phyloP scores from a whole-genome alignment of 768 basidiomycete species.

The Gloeophyllum trabeum region DNA sequence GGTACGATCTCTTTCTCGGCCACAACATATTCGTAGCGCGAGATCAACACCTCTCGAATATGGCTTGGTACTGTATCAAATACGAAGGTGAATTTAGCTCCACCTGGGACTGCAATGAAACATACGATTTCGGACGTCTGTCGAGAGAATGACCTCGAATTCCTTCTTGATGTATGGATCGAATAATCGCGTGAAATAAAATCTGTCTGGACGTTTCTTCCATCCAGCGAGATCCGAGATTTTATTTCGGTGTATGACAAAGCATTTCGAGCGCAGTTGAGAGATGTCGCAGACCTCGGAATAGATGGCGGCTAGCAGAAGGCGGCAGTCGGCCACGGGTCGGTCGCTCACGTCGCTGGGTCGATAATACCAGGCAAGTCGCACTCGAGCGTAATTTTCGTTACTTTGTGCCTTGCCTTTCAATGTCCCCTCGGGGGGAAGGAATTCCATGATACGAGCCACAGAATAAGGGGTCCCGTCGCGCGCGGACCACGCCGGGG shows the following conservation, averaged over 20 bases:
- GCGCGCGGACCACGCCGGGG: conserved; percentile 83
- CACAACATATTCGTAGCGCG: conserved; percentile 90
- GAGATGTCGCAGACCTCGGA: conserved; percentile 93
- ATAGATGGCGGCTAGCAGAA: conserved; percentile 92
- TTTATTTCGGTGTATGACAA: conserved; percentile 91
- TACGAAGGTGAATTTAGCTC: background rate
- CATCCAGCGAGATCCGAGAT: conserved; percentile 87
- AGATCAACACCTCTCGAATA: conserved; percentile 65
- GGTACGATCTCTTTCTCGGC: conserved; percentile 90
- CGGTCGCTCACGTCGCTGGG: conserved; percentile 93
- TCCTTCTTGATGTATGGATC: conserved; percentile 98
- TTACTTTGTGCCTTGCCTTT: conserved; percentile 58
- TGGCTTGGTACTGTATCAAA: conserved; percentile 63
- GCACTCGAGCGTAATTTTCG: conserved; percentile 70
- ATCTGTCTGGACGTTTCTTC: conserved; percentile 91
- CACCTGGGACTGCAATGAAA: conserved; percentile 6
- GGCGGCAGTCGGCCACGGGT: conserved; percentile 79
- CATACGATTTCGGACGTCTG: conserved; percentile 84
- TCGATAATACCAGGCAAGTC: conserved; percentile 94
- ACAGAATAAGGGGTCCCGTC: conserved; percentile 95
- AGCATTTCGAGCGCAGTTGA: conserved; percentile 87
- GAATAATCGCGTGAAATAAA: conserved; percentile 93
- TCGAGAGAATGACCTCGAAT: conserved; percentile 87
- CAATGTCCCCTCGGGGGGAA: conserved; percentile 61
- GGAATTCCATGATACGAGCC: conserved; percentile 94